Base-by-base conservation (phyloP, 345 rosid species). In the Eucalyptus erythrocorys region DNA sequence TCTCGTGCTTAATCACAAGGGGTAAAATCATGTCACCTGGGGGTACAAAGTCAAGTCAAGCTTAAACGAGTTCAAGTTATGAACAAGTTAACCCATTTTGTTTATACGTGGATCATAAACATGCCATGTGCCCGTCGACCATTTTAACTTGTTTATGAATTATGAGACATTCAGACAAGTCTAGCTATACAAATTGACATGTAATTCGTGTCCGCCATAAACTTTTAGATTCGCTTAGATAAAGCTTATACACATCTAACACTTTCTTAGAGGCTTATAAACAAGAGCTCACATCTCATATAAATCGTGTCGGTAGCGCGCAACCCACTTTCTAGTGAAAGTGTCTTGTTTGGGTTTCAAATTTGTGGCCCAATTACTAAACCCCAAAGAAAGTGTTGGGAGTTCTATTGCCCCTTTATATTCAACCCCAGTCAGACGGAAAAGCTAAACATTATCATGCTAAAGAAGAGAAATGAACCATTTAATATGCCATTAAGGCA, bases 21-120 rank as follows among this genome's bases (percentile, higher is more conserved):
- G 32, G 37, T 32, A 66, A 34, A 1, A 66, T 66, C 79, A 66
- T 8, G 22, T 66, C 15, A 32, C 10, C 42, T 19, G 0, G 11
- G 22, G 0, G 19, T 8, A 0, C 34, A 66, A 66, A 66, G 11
- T 59, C 40, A 8, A 1, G 6, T 66, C 21, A 7, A 32, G 79
- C 22, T 32, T 15, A 66, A 8, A 66, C 12, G 22, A 66, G 22
- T 66, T 66, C 21, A 16, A 66, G 11, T 32, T 66, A 7, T 66
- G 0, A 66, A 66, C 40, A 32, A 66, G 21, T 66, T 66, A 15
- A 64, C 32, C 68, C 32, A 12, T 53, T 4, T 53, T 21, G 22
- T 57, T 57, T 22, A 53, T 53, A 21, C 5, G 64, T 13, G 3
- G 13, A 57, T 26, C 27, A 57, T 5, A 26, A 57, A 24, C 26